A percentile compares a stretch with the other conserved stretches of the same genome.
These are phyloP conservation scores for Xerocomus spinulosus DNA, from an alignment of 768 basidiomycete species.

Conservation along the genomic window DNA sequence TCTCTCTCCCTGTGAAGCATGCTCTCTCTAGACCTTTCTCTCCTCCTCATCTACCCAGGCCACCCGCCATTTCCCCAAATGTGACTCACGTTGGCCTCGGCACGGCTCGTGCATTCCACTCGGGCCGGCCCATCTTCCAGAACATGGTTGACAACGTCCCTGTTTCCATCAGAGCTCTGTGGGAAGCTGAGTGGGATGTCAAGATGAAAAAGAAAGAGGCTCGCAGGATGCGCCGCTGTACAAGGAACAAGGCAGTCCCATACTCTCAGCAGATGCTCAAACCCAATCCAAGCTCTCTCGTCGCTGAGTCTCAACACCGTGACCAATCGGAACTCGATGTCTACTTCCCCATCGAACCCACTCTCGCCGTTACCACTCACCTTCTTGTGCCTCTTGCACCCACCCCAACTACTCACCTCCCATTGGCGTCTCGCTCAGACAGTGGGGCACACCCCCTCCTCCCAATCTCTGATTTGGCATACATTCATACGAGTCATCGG, in stretches of 20 bases:
- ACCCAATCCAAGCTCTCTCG: conserved; percentile 12
- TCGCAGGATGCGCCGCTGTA: conserved; percentile 21
- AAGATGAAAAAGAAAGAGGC: conserved; percentile 44
- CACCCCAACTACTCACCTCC: conserved; percentile 62
- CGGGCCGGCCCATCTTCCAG: conserved; percentile 71
- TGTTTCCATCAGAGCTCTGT: conserved; percentile 66
- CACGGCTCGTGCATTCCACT: conserved; percentile 70
- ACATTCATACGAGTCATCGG: conserved; percentile 49
- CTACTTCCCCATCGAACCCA: conserved; percentile 49
- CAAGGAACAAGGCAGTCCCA: conserved; percentile 14
- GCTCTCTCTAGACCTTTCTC: conserved; percentile 45
- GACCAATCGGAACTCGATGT: conserved; percentile 45
- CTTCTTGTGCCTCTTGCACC: conserved; percentile 77
- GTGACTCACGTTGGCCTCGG: conserved; percentile 72
- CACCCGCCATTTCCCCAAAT: conserved; percentile 43
- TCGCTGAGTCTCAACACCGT: conserved; percentile 9
- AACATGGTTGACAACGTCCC: conserved; percentile 78
- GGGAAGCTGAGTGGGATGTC: conserved; percentile 68
- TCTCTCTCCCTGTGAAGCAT: conserved; percentile 54
- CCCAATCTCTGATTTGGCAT: conserved; percentile 48
- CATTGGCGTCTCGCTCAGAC: conserved; percentile 37
- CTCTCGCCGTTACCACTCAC: conserved; percentile 50
- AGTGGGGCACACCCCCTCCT: conserved; percentile 37
- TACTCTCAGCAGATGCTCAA: conserved; percentile 30
- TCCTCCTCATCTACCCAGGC: conserved; percentile 55